These are phyloP conservation scores for Saturnispora sekii DNA, from an alignment of 805 yeast species.

Conservation along the genomic window DNA sequence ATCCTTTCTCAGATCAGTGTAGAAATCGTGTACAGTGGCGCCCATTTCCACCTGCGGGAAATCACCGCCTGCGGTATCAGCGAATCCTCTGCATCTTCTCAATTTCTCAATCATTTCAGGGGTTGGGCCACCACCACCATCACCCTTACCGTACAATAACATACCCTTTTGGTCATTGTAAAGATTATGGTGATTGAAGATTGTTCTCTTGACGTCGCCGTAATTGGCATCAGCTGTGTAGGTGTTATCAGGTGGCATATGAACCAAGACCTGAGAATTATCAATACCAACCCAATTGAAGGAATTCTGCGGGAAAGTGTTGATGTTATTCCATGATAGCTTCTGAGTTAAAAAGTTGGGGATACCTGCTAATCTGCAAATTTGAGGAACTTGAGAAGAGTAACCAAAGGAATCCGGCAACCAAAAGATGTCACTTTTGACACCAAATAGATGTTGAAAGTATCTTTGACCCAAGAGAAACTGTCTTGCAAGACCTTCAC, in stretches of 20 bases:
- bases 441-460: constrained; percentile 70
- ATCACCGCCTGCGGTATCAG: constrained; percentile 62
- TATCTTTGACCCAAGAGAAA: constrained; percentile 85
- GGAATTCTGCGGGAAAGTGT: constrained; percentile 78
- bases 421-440: constrained; percentile 75
- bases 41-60: constrained; percentile 81
- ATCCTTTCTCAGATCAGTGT: constrained; percentile 48
- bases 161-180: constrained; percentile 74
- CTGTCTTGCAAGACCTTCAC: constrained; percentile 85
- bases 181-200: constrained; percentile 72
- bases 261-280: constrained; percentile 86
- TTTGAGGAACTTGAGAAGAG: constrained; percentile 89
- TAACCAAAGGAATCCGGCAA: constrained; percentile 97
- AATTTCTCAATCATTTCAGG: constrained; percentile 89
- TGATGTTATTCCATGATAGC: constrained; percentile 93
- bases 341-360: constrained; percentile 85
- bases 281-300: constrained; percentile 95
- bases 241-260: constrained; percentile 97
- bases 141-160: constrained; percentile 86
- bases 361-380: constrained; percentile 81
- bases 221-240: constrained; percentile 90
- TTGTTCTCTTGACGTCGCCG: constrained; percentile 82
- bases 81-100: constrained; percentile 81
- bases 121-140: constrained; percentile 98
- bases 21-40: constrained; percentile 70